Conservation (phyloP, 129 eudicot genomes). For the Oenanthe sinensis region DNA sequence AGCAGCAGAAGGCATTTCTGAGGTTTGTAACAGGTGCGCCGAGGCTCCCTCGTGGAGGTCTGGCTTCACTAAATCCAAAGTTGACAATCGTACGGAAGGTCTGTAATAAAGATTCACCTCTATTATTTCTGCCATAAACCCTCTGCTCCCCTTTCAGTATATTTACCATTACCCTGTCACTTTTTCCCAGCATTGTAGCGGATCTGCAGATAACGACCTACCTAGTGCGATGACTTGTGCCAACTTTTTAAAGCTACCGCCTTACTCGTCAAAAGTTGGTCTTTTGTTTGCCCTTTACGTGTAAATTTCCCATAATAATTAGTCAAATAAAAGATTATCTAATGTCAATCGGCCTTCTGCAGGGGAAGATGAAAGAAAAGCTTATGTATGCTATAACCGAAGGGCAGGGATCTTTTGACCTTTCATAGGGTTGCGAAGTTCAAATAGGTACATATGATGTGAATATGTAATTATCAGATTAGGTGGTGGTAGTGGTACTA, state of each 20-base stretch:
- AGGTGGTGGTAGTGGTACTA: conserved; percentile 37
- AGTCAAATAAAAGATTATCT: neutral
- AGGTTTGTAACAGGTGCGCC: conserved; percentile 96
- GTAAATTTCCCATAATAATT: neutral
- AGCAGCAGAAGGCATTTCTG: conserved; percentile 71
- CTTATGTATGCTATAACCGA: conserved; percentile 78
- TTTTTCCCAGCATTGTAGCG: conserved; percentile 51
- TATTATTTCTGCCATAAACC: neutral
- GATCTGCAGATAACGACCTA: conserved; percentile 57
- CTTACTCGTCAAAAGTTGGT: conserved; percentile 79
- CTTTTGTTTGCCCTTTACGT: neutral
- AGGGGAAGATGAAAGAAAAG: conserved; percentile 88
- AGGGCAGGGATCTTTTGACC: conserved; percentile 97
- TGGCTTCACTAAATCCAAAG: conserved; percentile 87
- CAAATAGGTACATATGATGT: conserved; percentile 35
- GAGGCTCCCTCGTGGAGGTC: conserved; percentile 90
- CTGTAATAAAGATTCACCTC: conserved; percentile 1
- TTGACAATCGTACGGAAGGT: conserved; percentile 96
- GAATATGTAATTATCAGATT: conserved; percentile 47
- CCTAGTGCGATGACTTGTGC: conserved; percentile 99
- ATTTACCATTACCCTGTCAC: neutral
- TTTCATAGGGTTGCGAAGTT: conserved; percentile 32
- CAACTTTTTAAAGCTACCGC: conserved; percentile 88
- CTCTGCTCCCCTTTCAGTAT: neutral
- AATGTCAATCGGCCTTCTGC: conserved; percentile 14